Conservation (phyloP, 257 asterid species). For the Cruciata laevipes region DNA sequence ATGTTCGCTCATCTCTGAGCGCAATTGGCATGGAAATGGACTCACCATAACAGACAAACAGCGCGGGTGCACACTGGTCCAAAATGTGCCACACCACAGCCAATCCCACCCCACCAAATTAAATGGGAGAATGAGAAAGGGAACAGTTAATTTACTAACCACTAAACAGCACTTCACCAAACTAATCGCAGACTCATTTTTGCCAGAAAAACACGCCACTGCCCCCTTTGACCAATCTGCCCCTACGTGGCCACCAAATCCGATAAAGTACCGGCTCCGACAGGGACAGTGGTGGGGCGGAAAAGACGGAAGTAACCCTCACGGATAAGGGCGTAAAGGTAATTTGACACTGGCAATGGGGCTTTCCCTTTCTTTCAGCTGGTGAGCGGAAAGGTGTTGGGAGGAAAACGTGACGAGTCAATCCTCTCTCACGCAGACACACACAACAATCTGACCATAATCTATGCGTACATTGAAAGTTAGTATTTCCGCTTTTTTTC, state of each 20-base stretch:
- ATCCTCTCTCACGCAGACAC: constrained; percentile 17
- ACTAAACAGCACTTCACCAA: constrained; percentile 48
- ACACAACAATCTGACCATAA: constrained; percentile 27
- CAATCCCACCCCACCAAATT: constrained; percentile 14
- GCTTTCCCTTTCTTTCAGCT: constrained; percentile 19
- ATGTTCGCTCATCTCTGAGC: constrained; percentile 25
- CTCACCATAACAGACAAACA: constrained; percentile 10
- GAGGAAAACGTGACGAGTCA: constrained; percentile 36
- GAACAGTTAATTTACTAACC: constrained; percentile 26
- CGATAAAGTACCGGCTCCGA: constrained; percentile 22
- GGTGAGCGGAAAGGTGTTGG: constrained; percentile 27
- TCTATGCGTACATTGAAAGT: constrained; percentile 41
- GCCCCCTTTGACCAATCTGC: constrained; percentile 26
- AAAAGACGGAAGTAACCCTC: constrained; percentile 24
- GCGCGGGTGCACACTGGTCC: constrained; percentile 6
- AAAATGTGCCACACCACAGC: constrained; percentile 24
- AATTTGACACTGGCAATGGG: background rate
- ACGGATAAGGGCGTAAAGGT: constrained; percentile 22
- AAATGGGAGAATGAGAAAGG: background rate
- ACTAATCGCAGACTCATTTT: constrained; percentile 30
- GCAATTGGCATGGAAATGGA: constrained; percentile 6
- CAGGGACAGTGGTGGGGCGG: constrained; percentile 2
- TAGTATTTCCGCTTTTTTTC: constrained; percentile 9
- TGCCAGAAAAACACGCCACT: constrained; percentile 72
- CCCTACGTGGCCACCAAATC: constrained; percentile 25